A percentile compares a stretch with the other conserved stretches of the same genome.
These are phyloP conservation scores for Phyllosticta citrichinensis DNA, from an alignment of 2,329 filamentous ascomycete species.

Conservation along the genomic window DNA sequence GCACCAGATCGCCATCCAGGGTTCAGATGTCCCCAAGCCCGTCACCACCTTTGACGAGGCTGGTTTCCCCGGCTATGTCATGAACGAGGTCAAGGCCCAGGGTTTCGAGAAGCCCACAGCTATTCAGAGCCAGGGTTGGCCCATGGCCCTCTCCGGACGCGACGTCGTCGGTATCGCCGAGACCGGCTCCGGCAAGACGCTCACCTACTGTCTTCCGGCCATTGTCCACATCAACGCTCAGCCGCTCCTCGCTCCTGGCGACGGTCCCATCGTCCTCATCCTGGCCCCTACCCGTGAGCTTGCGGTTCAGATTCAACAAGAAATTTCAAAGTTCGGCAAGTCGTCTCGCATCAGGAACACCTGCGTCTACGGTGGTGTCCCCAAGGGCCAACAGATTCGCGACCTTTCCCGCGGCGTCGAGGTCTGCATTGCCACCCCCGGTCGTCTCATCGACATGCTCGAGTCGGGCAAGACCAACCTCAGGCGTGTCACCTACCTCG, in stretches of 20 bases:
- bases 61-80: constrained; percentile 91
- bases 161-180: constrained; percentile 99
- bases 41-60: constrained; percentile 97
- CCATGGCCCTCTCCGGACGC: constrained; percentile 95
- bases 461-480: constrained; percentile 97
- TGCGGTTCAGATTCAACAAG: constrained; percentile 95
- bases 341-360: constrained; percentile 98
- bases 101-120: constrained; percentile 88
- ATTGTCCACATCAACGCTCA: constrained; percentile 99
- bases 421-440: constrained; percentile 96
- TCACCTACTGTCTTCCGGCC: constrained; percentile 94
- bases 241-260: constrained; percentile 85
- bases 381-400: constrained; percentile 92
- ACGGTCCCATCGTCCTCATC: constrained; percentile 93
- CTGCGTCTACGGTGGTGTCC: constrained; percentile 97
- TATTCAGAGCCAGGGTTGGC: constrained; percentile 98
- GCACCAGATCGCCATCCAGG: constrained; percentile 74
- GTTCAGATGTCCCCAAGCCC: constrained; percentile 75
- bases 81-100: constrained; percentile 97
- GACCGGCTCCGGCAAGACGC: constrained; percentile 97
- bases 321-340: constrained; percentile 97
- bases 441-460: constrained; percentile 96
- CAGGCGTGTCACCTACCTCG: constrained; percentile 92
- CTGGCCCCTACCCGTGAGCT: constrained; percentile 95
- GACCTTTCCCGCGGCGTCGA: constrained; percentile 92